phyloP scores from a whole-genome alignment of 805 yeast species.

The Lachancea mirantina region DNA sequence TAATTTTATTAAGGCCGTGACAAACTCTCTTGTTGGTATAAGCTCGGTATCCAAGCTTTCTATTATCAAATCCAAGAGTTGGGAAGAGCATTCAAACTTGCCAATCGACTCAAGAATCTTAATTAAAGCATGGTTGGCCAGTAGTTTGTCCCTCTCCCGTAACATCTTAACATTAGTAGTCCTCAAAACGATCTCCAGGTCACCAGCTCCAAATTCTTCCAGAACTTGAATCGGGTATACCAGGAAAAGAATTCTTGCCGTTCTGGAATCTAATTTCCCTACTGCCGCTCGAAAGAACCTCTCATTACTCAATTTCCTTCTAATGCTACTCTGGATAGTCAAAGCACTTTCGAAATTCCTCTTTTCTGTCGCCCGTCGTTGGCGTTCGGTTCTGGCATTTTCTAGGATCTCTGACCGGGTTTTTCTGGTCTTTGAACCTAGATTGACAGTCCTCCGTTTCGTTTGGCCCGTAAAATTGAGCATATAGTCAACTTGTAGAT shows the following conservation, averaged over 20 bases:
- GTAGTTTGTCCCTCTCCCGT: constrained; percentile 1
- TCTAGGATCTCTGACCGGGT: constrained; percentile 43
- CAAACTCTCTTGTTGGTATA: constrained; percentile 1
- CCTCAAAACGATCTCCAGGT: background rate
- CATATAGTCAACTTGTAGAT: too few species aligned
- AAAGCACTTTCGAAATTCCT: constrained; percentile 42
- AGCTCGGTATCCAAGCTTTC: background rate
- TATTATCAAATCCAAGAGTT: background rate
- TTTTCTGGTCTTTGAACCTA: constrained; percentile 40
- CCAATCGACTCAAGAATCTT: constrained; percentile 1
- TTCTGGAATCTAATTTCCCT: background rate
- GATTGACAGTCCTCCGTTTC: constrained; percentile 50
- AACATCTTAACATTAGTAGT: too few species aligned
- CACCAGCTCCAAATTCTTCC: background rate
- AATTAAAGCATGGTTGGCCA: constrained; percentile 2
- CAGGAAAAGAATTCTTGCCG: background rate
- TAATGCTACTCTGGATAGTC: constrained; percentile 43
- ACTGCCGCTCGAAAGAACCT: constrained; percentile 16
- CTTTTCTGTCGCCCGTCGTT: constrained; percentile 52
- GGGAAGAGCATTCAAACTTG: background rate
- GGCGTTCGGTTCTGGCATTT: constrained; percentile 60
- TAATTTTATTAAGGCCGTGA: background rate
- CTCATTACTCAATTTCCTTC: constrained; percentile 34
- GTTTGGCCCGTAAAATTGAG: constrained; percentile 63
- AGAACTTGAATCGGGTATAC: constrained; percentile 4